Conservation (phyloP, 2,329 filamentous ascomycete species). For the Fusarium oligoseptatum region DNA sequence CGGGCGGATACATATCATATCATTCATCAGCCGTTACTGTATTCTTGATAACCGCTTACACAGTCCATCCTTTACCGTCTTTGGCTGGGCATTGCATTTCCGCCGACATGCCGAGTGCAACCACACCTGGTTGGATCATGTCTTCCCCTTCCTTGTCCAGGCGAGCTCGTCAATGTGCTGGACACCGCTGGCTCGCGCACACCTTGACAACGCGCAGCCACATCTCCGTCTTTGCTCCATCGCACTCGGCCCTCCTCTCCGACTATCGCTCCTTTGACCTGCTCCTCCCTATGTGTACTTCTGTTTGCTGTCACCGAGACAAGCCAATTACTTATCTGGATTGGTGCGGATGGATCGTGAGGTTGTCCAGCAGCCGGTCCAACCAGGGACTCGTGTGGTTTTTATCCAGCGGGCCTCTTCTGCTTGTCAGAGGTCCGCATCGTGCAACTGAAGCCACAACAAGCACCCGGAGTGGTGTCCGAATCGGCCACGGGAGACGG, state of each 20-base stretch:
- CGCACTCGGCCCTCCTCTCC: slow-evolving; percentile 11
- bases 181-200: not conserved
- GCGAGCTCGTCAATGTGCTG: not conserved
- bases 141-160: not conserved
- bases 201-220: slow-evolving; percentile 5
- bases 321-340: slow-evolving; percentile 32
- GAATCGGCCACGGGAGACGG: slow-evolving; percentile 35
- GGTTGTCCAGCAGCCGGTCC: slow-evolving; percentile 24
- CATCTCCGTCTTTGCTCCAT: slow-evolving; percentile 4
- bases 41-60: slow-evolving; percentile 41
- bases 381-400: slow-evolving; percentile 19
- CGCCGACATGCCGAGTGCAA: slow-evolving; percentile 31
- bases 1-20: slow-evolving; percentile 30
- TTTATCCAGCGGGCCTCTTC: slow-evolving; percentile 5
- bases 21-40: slow-evolving; percentile 40
- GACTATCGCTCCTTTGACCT: slow-evolving; percentile 31
- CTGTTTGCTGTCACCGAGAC: slow-evolving; percentile 11
- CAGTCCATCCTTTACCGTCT: slow-evolving; percentile 29
- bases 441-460: slow-evolving; percentile 13
- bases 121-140: slow-evolving; percentile 26
- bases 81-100: slow-evolving; percentile 19
- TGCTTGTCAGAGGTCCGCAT: slow-evolving; percentile 23
- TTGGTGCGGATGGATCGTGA: slow-evolving; percentile 36
- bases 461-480: slow-evolving; percentile 29
- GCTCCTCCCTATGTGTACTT: not conserved